phyloP scores from a whole-genome alignment of 208 protist species.

The Leishmania tarentolae region DNA sequence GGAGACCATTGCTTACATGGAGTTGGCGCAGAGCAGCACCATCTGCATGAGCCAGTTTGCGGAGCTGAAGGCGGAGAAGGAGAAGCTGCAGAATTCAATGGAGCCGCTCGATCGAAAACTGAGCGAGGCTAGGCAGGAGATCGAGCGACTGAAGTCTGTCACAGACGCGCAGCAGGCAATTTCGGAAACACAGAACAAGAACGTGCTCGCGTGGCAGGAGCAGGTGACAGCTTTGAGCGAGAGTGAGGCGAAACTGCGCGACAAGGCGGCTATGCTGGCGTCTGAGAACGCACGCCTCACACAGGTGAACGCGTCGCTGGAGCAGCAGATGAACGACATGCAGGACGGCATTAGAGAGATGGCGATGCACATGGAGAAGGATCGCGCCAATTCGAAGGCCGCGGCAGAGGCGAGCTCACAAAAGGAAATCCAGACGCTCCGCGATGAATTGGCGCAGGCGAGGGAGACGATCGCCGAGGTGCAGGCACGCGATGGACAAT shows the following conservation, averaged over 20 bases:
- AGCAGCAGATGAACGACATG: constrained; percentile 85
- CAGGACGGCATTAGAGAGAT: constrained; percentile 86
- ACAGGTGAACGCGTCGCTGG: constrained; percentile 69
- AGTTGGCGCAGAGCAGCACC: constrained; percentile 70
- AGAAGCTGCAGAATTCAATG: constrained; percentile 73
- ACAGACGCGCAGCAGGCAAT: constrained; percentile 72
- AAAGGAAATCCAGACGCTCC: constrained; percentile 52
- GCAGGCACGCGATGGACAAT: constrained; percentile 35
- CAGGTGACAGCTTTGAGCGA: constrained; percentile 45
- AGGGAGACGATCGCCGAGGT: constrained; percentile 37
- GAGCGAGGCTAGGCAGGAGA: constrained; percentile 67
- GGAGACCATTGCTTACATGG: constrained; percentile 90
- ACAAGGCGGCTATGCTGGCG: constrained; percentile 44
- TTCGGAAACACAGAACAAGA: constrained; percentile 55
- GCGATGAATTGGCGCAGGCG: constrained; percentile 48
- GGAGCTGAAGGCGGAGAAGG: constrained; percentile 67
- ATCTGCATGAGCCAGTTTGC: constrained; percentile 89
- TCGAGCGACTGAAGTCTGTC: constrained; percentile 58
- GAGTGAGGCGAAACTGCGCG: constrained; percentile 66
- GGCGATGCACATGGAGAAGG: constrained; percentile 76
- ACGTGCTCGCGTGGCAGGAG: constrained; percentile 70
- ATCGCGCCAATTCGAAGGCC: constrained; percentile 41
- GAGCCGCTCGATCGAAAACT: constrained; percentile 68
- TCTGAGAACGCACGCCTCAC: constrained; percentile 67
- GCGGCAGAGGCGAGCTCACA: constrained; percentile 50